These are phyloP conservation scores for Paramecium sonneborni DNA, from an alignment of 73 alveolate genomes.

Conservation along the genomic window DNA sequence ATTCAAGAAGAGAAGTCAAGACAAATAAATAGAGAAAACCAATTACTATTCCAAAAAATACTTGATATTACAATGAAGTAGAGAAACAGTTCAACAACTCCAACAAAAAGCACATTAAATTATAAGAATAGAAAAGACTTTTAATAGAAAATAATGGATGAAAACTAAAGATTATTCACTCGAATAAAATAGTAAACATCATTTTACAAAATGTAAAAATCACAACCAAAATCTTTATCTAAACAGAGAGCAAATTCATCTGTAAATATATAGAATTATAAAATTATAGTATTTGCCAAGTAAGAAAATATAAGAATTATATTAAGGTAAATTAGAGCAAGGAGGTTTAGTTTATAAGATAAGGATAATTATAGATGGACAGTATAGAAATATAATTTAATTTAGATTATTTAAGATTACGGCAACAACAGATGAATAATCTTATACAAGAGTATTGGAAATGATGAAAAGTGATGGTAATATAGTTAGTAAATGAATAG, in stretches of 20 bases:
- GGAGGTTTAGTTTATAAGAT: not conserved
- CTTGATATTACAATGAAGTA: not conserved
- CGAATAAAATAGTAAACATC: not conserved
- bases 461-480: conserved; percentile 16
- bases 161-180: not conserved
- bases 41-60: not conserved
- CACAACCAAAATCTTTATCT: not conserved
- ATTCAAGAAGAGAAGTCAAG: not conserved
- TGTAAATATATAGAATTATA: not conserved
- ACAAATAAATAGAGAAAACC: not conserved
- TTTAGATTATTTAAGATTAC: not conserved
- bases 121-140: not conserved
- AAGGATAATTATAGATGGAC: not conserved
- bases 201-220: not conserved
- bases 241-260: not conserved
- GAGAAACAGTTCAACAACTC: not conserved
- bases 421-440: not conserved
- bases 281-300: not conserved
- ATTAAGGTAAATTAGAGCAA: not conserved
- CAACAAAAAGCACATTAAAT: not conserved
- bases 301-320: not conserved
- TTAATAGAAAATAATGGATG: not conserved
- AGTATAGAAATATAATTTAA: not conserved
- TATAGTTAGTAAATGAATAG: not conserved
- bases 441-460: not conserved